phyloP scores from a whole-genome alignment of 169 alveolate genomes.

The Ichthyophthirius multifiliis region DNA sequence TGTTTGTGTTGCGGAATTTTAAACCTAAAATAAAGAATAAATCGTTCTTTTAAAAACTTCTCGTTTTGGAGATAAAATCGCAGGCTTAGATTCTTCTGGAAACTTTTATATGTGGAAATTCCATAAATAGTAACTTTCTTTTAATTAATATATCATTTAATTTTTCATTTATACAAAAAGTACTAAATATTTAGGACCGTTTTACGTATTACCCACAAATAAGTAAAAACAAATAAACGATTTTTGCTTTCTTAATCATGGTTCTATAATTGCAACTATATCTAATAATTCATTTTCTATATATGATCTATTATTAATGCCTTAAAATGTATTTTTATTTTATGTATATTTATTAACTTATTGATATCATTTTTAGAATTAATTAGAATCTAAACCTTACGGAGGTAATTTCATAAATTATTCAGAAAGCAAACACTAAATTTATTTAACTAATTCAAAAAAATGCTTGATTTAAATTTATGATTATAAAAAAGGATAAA shows the following conservation, averaged over 20 bases:
- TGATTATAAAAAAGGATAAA: background rate
- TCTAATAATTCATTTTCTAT: background rate
- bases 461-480: background rate
- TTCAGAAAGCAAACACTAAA: background rate
- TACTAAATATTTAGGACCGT: background rate
- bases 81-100: background rate
- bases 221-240: background rate
- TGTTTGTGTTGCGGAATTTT: background rate
- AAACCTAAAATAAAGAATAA: background rate
- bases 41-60: background rate
- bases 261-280: background rate
- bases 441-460: background rate
- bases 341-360: background rate
- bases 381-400: background rate
- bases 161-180: background rate
- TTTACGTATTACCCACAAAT: background rate
- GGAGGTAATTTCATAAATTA: background rate
- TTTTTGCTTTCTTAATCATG: background rate
- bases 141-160: background rate
- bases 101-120: background rate
- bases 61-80: background rate
- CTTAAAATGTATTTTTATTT: background rate
- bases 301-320: background rate
- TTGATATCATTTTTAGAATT: background rate
- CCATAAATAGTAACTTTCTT: background rate